phyloP scores from a whole-genome alignment of 805 yeast species.

The Candida maris region DNA sequence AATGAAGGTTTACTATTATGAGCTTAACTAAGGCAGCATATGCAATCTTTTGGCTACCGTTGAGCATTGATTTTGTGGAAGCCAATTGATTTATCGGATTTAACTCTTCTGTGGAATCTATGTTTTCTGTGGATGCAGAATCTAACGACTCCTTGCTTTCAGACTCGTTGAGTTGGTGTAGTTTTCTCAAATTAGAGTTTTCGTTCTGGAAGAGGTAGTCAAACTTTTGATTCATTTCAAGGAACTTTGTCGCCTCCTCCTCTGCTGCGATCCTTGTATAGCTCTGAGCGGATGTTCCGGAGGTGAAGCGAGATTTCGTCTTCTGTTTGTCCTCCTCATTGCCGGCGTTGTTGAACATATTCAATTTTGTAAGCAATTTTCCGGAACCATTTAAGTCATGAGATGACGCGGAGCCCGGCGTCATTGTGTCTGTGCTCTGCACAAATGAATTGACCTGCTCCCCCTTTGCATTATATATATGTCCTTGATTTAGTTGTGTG shows the following conservation, averaged over 20 bases:
- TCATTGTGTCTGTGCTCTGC: constrained; percentile 26
- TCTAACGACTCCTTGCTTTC: constrained; percentile 14
- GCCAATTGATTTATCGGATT: constrained; percentile 64
- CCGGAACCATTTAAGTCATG: constrained; percentile 1
- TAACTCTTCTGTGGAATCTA: constrained; percentile 13
- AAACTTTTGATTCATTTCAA: constrained; percentile 46
- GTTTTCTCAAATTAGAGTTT: constrained; percentile 29
- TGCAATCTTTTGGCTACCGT: constrained; percentile 85
- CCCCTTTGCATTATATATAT: constrained; percentile 79
- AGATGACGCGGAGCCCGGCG: constrained; percentile 6
- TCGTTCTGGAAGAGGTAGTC: constrained; percentile 46
- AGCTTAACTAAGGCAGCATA: constrained; percentile 83
- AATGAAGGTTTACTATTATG: constrained; percentile 74
- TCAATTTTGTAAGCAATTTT: constrained; percentile 5
- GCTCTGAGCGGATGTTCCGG: constrained; percentile 54
- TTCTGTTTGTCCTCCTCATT: constrained; percentile 1
- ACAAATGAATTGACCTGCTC: constrained; percentile 45
- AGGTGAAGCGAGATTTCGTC: constrained; percentile 7
- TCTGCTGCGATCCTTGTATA: constrained; percentile 88
- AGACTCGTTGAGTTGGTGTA: constrained; percentile 19
- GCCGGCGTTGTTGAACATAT: constrained; percentile 1
- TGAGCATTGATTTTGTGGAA: constrained; percentile 75
- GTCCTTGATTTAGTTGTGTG: constrained; percentile 63
- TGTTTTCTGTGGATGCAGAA: background rate
- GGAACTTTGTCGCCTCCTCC: constrained; percentile 74